Evolutionary conservation across 805 yeast species (phyloP), one percentile per base, ranked within the genome.

Genomic region (Saccharomycopsis fibuligera): DNA sequence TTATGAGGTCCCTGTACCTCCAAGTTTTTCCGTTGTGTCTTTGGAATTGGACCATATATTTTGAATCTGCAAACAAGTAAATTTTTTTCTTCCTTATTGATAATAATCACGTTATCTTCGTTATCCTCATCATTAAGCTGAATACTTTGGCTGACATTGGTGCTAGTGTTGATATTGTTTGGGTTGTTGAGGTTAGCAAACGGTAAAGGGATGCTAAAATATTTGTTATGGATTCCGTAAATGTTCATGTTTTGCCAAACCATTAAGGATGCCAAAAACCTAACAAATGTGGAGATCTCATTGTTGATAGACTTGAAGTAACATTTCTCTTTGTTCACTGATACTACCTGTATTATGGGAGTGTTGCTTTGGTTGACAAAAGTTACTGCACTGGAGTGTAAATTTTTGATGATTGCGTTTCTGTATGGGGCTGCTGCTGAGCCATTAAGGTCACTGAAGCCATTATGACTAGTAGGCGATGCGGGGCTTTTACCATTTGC

Each of bases 41-140:
- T 53, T 25, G 79, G 76, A 12, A 76, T 56, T 3, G 86, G 86
- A 0, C 86, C 89, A 62, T 65, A 84, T 1, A 83, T 70, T 59
- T 77, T 78, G 57, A 83, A 78, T 35, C 84, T 72, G 48, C 87
- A 80, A 17, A 81, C 83, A 44, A 83, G 63, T 12, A 83, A 58
- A 54, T 63, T 64, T 25, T 65, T 70, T 56, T 66, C 69, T 4
- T 60, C 62, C 38, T 48, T 58, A 22, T 50, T 54, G 22, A 52
- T 49, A 22, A 52, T 44, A 25, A 52, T 45, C 16, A 50, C 50
- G 23, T 45, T 52, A 23, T 52, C 52, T 16, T 47, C 54, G 22
- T 50, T 36, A n/a, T 45, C 49, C 23, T 48, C 52, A 21, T 52
- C 55, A 31, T 43, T 56, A 40, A 39, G 61, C 51, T 3, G 60